Base-by-base conservation (phyloP, 2,329 filamentous ascomycete species). In the Diaporthe sp. region DNA sequence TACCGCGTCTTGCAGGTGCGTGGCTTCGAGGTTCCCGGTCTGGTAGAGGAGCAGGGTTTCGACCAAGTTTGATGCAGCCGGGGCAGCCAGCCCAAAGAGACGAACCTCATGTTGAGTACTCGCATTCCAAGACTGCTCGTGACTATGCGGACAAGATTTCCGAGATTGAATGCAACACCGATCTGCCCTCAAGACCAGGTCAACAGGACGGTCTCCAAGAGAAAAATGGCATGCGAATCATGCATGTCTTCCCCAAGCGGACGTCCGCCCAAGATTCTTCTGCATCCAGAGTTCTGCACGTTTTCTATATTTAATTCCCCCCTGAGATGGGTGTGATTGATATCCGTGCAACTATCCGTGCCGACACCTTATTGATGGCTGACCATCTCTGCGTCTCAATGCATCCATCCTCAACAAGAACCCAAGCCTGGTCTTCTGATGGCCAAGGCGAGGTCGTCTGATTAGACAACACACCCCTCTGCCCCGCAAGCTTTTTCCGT, bases 151-250 rank as follows among this genome's bases (percentile, higher is more conserved):
- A 70, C 34, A 70, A 70, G 65, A 70, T 70, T 22, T 42, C 65
- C 65, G 49, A 55, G 49, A 70, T 70, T 70, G 15, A 70, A 70
- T 55, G 28, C 49, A 55, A 55, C 34, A 55, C 34, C n/a, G 28
- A 70, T 42, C 49, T 70, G 65, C 65, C n/a, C 65, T 42, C 65
- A 28, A 70, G 65, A 70, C 37, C 65, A 70, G 46, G 65, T 70
- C 65, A 70, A 70, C 7, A 42, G 46, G 65, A 42, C 65, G 8
- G 8, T 28, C 51, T 70, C 65, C 65, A 55, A 70, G 65, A 15
- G 42, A 28, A 13, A 39, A 39, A 22, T 42, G 65, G 34, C 65
- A 39, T 70, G 49, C n/a, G 34, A 51, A 68, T 55, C 65, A 55
- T 70, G 65, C 65, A 70, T 22, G n/a, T 65, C 39, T 49, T 22